Base-by-base conservation (phyloP, 495 filamentous ascomycete species). In the Tuber melanosporum region DNA sequence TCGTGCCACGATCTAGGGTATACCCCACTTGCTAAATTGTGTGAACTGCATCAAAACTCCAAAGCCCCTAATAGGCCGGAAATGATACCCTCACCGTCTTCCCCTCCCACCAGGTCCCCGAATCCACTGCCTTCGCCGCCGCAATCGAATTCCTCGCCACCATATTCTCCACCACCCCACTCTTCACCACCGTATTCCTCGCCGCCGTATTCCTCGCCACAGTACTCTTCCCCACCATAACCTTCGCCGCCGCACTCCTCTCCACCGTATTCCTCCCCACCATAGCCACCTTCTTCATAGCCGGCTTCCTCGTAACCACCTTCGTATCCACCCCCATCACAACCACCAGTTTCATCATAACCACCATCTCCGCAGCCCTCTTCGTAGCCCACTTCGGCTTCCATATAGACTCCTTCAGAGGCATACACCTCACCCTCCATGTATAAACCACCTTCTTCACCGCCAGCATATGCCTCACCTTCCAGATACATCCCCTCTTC, bases 131-230 rank as follows among this genome's bases (percentile, higher is more conserved):
- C 46, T 3, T 81, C 82, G 44, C 75, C 74, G 4, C 80, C 75
- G 19, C 62, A 73, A 6, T 70, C 62, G 12, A 45, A 46, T n/a
- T 75, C 52, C 8, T 73, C 71, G 4, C n/a, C 72, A 19, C 73
- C 47, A 42, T 45, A 52, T n/a, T 73, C 66, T 43, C 8, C 42
- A 17, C 45, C 45, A 15, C 19, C 22, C 7, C 26, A 14, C 26
- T 26, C 52, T 6, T 80, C 82, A 45, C 74, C 73, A 4, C 79
- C 75, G 19, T 44, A 73, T 10, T 70, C 52, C 8, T 73, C 71
- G 8, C n/a, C 72, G n/a, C 41, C 74, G 39, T n/a, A 46, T 41
- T 62, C 76, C 19, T 69, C 71, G 45, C 74, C 77, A 36, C 15
- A 47, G 26, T 80, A 80, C n/a, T 66, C 73, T 52, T 49, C 77